phyloP scores from a whole-genome alignment of 495 filamentous ascomycete genomes.

The Melanomma pulvis-pyrius region DNA sequence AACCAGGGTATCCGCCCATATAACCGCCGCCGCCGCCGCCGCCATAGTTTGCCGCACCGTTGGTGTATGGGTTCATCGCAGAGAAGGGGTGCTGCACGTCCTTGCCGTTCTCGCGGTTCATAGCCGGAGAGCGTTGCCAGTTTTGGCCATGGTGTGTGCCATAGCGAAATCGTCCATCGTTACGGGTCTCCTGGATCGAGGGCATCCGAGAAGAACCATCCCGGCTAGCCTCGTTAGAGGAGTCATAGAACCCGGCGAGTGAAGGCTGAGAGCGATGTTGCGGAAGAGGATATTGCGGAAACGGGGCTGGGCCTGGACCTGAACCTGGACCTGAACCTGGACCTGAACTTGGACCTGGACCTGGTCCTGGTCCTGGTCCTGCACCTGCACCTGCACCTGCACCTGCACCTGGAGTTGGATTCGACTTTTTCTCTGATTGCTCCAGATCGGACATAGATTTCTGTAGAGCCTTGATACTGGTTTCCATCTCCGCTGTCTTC shows the following conservation, averaged over 20 bases:
- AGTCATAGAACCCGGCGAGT: constrained; percentile 7
- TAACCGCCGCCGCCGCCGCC: neutral
- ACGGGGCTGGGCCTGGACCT: neutral
- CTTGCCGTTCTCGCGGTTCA: constrained; percentile 12
- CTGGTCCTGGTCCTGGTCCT: neutral
- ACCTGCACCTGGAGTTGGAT: too few species aligned
- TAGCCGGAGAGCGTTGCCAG: neutral
- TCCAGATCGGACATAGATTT: constrained; percentile 19
- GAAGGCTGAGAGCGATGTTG: constrained; percentile 27
- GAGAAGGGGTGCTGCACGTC: neutral
- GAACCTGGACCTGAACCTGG: neutral
- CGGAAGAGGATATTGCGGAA: neutral
- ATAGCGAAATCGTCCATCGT: constrained; percentile 2
- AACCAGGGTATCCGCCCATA: neutral
- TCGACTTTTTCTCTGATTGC: too few species aligned
- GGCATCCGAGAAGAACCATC: neutral
- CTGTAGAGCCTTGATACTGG: constrained; percentile 22
- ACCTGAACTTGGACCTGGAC: neutral
- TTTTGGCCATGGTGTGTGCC: neutral
- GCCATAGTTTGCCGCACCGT: neutral
- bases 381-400: neutral
- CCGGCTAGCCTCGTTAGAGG: neutral
- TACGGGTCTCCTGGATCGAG: neutral
- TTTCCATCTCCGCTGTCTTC: constrained; percentile 15
- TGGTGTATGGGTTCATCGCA: neutral